Percentiles rank a stretch among this genome's conserved stretches.
Conservation (phyloP, 208 protist species). For the Blechomonas ayalai region DNA sequence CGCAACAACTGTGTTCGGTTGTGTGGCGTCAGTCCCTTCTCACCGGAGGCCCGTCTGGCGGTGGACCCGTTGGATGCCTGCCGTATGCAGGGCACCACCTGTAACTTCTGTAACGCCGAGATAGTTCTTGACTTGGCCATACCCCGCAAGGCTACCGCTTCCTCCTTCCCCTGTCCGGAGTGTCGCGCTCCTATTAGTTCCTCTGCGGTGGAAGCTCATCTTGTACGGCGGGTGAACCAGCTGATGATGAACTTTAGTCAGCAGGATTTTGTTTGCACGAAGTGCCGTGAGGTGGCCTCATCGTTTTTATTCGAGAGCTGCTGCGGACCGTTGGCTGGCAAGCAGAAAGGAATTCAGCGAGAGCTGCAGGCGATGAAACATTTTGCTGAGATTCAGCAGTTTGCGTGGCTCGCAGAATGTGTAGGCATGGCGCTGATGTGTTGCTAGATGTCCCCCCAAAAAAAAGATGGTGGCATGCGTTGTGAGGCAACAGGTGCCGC, state of each 20-base stretch:
- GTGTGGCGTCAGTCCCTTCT: conserved; percentile 83
- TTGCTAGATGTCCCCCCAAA: conserved; percentile 13
- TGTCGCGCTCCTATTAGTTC: conserved; percentile 63
- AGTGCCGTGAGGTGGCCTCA: conserved; percentile 67
- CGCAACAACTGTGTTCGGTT: conserved; percentile 87
- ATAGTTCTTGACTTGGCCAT: conserved; percentile 49
- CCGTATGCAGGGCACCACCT: conserved; percentile 37
- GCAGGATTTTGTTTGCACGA: conserved; percentile 84
- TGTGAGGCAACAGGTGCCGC: not conserved
- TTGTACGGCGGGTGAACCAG: conserved; percentile 71
- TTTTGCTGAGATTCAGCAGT: conserved; percentile 52
- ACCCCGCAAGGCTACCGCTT: conserved; percentile 10
- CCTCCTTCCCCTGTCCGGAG: conserved; percentile 42
- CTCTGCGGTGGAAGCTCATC: conserved; percentile 51
- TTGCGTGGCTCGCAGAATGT: conserved; percentile 62
- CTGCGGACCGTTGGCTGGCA: conserved; percentile 69
- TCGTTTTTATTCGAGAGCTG: conserved; percentile 66
- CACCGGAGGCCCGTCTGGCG: conserved; percentile 37
- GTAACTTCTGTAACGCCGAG: conserved; percentile 71
- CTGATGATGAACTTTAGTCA: conserved; percentile 44
- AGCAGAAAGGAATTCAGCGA: conserved; percentile 26
- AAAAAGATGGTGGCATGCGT: conserved; percentile 2
- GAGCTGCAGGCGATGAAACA: conserved; percentile 57
- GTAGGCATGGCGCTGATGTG: conserved; percentile 46
- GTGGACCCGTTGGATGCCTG: conserved; percentile 26